A percentile compares a stretch with the other conserved stretches of the same genome.
Conservation (phyloP, 495 filamentous ascomycete genomes). For the Penicillium arizonense region DNA sequence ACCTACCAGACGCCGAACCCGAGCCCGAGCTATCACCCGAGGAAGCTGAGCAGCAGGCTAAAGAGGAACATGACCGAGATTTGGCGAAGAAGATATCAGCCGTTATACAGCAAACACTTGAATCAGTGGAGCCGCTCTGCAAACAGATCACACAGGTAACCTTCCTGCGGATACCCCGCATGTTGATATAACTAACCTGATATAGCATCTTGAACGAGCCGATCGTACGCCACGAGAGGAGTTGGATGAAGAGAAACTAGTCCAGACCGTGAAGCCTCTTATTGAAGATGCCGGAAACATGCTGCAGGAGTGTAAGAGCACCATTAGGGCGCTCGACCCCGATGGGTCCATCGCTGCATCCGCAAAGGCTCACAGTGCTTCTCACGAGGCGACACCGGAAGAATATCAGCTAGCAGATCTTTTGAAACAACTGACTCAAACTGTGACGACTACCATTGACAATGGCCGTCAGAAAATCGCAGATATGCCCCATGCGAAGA, state of each 20-base stretch:
- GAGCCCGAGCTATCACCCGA: constrained; percentile 16
- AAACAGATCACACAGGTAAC: constrained; percentile 86
- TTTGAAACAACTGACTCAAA: constrained; percentile 70
- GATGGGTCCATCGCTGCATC: constrained; percentile 82
- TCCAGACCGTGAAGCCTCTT: constrained; percentile 81
- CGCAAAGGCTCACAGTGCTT: constrained; percentile 76
- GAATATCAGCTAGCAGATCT: constrained; percentile 82
- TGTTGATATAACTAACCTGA: constrained; percentile 23
- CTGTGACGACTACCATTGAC: constrained; percentile 72
- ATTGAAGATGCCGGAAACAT: constrained; percentile 82
- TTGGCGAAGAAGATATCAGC: constrained; percentile 73
- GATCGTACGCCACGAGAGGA: constrained; percentile 83
- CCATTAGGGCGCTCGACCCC: constrained; percentile 87
- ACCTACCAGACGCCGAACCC: constrained; percentile 52
- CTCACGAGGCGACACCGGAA: constrained; percentile 81
- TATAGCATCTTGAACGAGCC: constrained; percentile 72
- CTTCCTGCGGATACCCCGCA: too few relatives aligned
- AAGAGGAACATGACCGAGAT: constrained; percentile 65
- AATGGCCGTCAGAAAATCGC: constrained; percentile 80
- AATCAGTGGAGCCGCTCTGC: constrained; percentile 80
- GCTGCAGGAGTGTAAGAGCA: constrained; percentile 83
- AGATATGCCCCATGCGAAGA: constrained; percentile 92
- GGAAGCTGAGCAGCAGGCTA: constrained; percentile 39
- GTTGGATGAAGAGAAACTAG: constrained; percentile 85
- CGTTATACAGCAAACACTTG: constrained; percentile 76